Percentiles rank a stretch among this genome's conserved stretches.
Conservation (phyloP, 176 grass and related monocot genomes). For the Eremochloa ophiuroides region DNA sequence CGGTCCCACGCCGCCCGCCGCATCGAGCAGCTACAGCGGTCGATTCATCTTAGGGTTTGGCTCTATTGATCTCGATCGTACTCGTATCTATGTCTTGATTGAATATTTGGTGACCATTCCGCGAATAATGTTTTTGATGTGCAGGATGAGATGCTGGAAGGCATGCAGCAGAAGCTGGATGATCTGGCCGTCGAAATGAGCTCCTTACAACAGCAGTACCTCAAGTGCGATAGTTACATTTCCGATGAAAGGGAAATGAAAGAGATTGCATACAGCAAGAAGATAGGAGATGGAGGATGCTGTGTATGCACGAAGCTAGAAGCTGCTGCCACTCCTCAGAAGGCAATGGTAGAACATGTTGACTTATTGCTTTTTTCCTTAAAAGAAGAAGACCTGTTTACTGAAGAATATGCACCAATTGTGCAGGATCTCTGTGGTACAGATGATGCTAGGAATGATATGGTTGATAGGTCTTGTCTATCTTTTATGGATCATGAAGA, state of each 20-base stretch:
- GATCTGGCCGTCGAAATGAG: conserved; percentile 63
- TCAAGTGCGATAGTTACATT: conserved; percentile 38
- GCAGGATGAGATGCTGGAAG: conserved; percentile 71
- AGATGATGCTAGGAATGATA: conserved; percentile 30
- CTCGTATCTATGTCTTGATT: neutral
- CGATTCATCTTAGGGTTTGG: conserved; percentile 65
- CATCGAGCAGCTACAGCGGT: conserved; percentile 62
- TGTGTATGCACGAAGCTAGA: neutral
- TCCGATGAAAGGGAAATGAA: conserved; percentile 1
- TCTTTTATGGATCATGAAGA: conserved; percentile 69
- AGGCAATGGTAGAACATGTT: conserved; percentile 29
- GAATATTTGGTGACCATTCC: neutral
- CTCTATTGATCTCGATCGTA: neutral
- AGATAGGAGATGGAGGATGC: conserved; percentile 19
- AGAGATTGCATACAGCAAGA: conserved; percentile 1
- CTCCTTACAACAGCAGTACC: conserved; percentile 45
- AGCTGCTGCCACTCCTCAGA: conserved; percentile 23
- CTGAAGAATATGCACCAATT: neutral
- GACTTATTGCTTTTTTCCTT: neutral
- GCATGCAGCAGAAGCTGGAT: conserved; percentile 94
- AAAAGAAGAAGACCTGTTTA: neutral
- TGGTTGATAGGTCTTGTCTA: conserved; percentile 17
- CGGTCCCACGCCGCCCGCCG: conserved; percentile 54
- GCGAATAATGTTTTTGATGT: neutral
- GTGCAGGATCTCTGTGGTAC: conserved; percentile 21